phyloP scores from a whole-genome alignment of 2,329 filamentous ascomycete genomes.

The Alternaria alternata region DNA sequence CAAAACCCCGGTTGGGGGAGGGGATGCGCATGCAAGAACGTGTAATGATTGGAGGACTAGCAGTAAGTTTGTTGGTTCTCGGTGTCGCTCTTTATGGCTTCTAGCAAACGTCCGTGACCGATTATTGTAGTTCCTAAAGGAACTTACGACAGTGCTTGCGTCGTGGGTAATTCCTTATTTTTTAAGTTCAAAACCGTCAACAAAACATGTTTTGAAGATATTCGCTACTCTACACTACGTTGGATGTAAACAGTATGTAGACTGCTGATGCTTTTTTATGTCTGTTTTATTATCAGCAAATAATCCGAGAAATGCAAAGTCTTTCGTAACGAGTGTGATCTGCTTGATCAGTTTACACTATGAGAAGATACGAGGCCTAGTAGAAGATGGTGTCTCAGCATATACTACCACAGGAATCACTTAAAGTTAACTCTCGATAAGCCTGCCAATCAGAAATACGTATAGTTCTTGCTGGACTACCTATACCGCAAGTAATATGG shows the following conservation, averaged over 20 bases:
- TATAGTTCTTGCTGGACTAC: not conserved
- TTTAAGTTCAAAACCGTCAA: not conserved
- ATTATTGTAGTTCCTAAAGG: not conserved
- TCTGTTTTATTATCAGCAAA: too few species aligned
- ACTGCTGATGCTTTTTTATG: not conserved
- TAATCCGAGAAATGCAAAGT: not conserved
- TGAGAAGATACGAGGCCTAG: not conserved
- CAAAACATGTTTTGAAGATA: not conserved
- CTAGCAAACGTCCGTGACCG: not conserved
- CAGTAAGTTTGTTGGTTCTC: not conserved
- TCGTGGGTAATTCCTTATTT: not conserved
- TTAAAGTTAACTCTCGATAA: not conserved
- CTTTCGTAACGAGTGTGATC: not conserved
- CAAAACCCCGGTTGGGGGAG: constrained; percentile 18
- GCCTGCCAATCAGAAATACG: not conserved
- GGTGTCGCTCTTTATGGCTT: not conserved
- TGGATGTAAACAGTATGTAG: not conserved
- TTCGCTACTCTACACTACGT: too few species aligned
- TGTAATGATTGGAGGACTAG: not conserved
- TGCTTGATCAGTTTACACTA: not conserved
- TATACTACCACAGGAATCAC: not conserved
- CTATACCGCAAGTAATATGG: not conserved
- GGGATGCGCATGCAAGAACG: constrained; percentile 1
- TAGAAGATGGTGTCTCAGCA: not conserved
- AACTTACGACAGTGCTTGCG: not conserved